Percentiles rank a stretch among this genome's conserved stretches.
Evolutionary conservation across 2,329 filamentous ascomycete species (phyloP).

Genomic region (Karstenula rhodostoma): DNA sequence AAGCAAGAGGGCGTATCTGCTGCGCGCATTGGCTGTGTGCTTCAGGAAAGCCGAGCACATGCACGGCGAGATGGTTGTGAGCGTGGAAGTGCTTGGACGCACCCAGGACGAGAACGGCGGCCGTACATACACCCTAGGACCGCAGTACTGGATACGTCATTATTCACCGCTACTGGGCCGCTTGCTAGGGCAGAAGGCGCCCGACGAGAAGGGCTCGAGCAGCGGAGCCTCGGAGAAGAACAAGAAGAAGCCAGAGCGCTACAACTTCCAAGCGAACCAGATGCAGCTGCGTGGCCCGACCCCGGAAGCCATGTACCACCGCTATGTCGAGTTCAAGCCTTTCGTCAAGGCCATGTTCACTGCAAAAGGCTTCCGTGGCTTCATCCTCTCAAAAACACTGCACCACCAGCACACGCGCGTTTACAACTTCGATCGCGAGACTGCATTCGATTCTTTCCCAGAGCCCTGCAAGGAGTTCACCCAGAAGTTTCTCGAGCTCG

Average conservation of each 20-base stretch:
- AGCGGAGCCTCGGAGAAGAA: conserved; percentile 52
- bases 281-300: conserved; percentile 87
- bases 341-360: conserved; percentile 92
- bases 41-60: conserved; percentile 70
- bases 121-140: conserved; percentile 80
- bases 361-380: conserved; percentile 77
- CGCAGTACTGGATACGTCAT: conserved; percentile 80
- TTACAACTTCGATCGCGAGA: conserved; percentile 85
- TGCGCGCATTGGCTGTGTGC: conserved; percentile 73
- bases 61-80: conserved; percentile 74
- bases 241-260: conserved; percentile 68
- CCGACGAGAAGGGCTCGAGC: conserved; percentile 48
- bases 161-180: conserved; percentile 89
- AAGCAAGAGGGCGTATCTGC: conserved; percentile 84
- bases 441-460: conserved; percentile 73
- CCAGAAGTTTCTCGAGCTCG: conserved; percentile 82
- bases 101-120: conserved; percentile 72
- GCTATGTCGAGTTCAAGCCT: conserved; percentile 91
- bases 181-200: conserved; percentile 71
- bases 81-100: conserved; percentile 78
- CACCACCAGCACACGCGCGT: conserved; percentile 90
- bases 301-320: conserved; percentile 82
- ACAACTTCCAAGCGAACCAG: conserved; percentile 93
- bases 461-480: conserved; percentile 75
- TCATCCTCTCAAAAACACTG: conserved; percentile 81